Evolutionary conservation across 495 filamentous ascomycete species (phyloP).

Genomic region (Thozetella sp.): DNA sequence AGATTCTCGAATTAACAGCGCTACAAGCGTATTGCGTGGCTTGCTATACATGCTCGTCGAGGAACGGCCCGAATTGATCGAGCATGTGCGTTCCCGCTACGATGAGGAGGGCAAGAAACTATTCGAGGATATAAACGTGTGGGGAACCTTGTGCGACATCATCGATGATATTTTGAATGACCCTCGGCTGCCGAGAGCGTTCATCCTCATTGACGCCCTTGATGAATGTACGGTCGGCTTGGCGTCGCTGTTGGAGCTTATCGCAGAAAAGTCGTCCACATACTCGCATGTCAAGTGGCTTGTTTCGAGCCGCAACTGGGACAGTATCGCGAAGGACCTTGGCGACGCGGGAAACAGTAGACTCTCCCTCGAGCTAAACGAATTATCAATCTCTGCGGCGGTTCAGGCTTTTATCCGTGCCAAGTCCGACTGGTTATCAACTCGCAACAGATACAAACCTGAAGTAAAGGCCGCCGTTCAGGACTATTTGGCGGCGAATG

Average conservation of each 20-base stretch:
- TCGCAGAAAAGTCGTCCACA: conserved; percentile 15
- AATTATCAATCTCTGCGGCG: conserved; percentile 9
- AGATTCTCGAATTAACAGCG: conserved; percentile 28
- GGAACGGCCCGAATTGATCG: conserved; percentile 24
- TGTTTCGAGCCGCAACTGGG: conserved; percentile 40
- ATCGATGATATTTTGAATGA: conserved; percentile 28
- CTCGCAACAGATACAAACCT: conserved; percentile 6
- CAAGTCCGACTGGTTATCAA: conserved; percentile 23
- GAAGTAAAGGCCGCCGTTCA: no score
- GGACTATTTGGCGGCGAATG: no score
- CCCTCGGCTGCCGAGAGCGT: conserved; percentile 14
- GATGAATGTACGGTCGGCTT: conserved; percentile 40
- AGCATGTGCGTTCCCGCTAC: conserved; percentile 23
- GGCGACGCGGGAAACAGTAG: conserved; percentile 9
- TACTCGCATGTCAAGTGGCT: conserved; percentile 33
- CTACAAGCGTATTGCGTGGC: conserved; percentile 28
- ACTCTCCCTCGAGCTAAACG: conserved; percentile 29
- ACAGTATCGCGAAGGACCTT: conserved; percentile 27
- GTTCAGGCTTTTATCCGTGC: conserved; percentile 28
- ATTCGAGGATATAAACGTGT: conserved; percentile 31
- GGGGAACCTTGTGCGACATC: conserved; percentile 20
- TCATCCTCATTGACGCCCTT: conserved; percentile 46
- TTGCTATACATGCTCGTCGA: conserved; percentile 27
- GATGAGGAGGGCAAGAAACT: conserved; percentile 17
- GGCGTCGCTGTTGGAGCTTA: conserved; percentile 26